A percentile compares a stretch with the other conserved stretches of the same genome.
These are phyloP conservation scores for Nigrospora osmanthi DNA, from an alignment of 2,329 filamentous ascomycete genomes.

Conservation along the genomic window DNA sequence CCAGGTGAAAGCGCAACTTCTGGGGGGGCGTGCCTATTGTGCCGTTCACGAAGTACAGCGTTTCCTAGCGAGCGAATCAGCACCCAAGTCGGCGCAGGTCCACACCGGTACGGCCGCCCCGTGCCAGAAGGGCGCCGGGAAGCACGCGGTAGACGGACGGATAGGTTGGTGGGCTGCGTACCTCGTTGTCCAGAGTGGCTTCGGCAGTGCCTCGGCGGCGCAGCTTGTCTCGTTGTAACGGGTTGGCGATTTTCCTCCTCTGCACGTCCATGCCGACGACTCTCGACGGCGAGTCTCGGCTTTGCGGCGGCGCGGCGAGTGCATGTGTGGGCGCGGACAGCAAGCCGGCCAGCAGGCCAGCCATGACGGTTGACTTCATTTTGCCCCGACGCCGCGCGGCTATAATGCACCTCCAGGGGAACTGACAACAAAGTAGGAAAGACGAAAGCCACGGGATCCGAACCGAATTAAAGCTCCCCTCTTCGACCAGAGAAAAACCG, in stretches of 20 bases:
- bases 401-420: too few relatives aligned
- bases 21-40: slow-evolving; percentile 56
- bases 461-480: too few relatives aligned
- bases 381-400: neutral
- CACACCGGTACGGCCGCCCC: too few relatives aligned
- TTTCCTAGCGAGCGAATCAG: slow-evolving; percentile 33
- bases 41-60: slow-evolving; percentile 57
- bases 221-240: slow-evolving; percentile 34
- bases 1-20: slow-evolving; percentile 49
- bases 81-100: too few relatives aligned
- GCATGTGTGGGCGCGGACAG: slow-evolving; percentile 15
- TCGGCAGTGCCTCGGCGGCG: slow-evolving; percentile 35
- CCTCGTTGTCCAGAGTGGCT: slow-evolving; percentile 48
- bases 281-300: slow-evolving; percentile 19
- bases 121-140: neutral
- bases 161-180: slow-evolving; percentile 17
- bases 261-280: slow-evolving; percentile 39
- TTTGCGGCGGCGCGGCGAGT: slow-evolving; percentile 14
- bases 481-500: too few relatives aligned
- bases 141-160: too few relatives aligned
- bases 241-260: slow-evolving; percentile 29
- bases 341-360: slow-evolving; percentile 17
- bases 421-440: too few relatives aligned
- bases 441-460: too few relatives aligned
- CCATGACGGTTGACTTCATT: slow-evolving; percentile 16